A percentile compares a stretch with the other conserved stretches of the same genome.
Conservation (phyloP, 2,329 filamentous ascomycete species). For the Paraphoma chrysanthemicola region DNA sequence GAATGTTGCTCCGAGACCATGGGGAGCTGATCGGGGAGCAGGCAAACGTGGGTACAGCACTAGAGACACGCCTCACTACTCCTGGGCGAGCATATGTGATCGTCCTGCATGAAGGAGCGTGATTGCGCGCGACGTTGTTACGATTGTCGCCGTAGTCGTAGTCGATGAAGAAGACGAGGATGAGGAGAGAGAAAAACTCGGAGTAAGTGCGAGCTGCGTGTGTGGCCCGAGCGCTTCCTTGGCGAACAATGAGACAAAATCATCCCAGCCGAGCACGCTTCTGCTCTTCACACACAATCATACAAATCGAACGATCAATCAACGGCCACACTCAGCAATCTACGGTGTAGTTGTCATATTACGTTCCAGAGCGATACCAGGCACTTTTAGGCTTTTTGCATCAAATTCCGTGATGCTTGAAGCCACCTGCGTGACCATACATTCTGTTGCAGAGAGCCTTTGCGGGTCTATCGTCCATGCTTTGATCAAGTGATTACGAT, state of each 20-base stretch:
- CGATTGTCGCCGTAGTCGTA: neutral
- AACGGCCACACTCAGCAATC: constrained; percentile 47
- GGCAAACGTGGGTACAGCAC: constrained; percentile 55
- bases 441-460: constrained; percentile 10
- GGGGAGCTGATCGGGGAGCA: constrained; percentile 54
- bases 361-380: constrained; percentile 48
- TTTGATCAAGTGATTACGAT: no score
- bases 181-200: constrained; percentile 8
- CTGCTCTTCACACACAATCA: constrained; percentile 50
- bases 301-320: constrained; percentile 53
- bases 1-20: constrained; percentile 59
- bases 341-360: constrained; percentile 55
- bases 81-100: constrained; percentile 22
- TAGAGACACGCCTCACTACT: constrained; percentile 6
- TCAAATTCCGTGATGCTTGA: constrained; percentile 39
- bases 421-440: constrained; percentile 50
- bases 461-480: no score
- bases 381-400: constrained; percentile 48
- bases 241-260: constrained; percentile 25
- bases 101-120: constrained; percentile 11
- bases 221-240: constrained; percentile 21
- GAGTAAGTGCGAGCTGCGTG: constrained; percentile 4
- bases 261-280: constrained; percentile 13
- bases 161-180: constrained; percentile 8
- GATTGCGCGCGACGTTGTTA: neutral